Evolutionary conservation across 495 filamentous ascomycete genomes (phyloP), one percentile per base, ranked within the genome.

Genomic region (Penicillium parvum): DNA sequence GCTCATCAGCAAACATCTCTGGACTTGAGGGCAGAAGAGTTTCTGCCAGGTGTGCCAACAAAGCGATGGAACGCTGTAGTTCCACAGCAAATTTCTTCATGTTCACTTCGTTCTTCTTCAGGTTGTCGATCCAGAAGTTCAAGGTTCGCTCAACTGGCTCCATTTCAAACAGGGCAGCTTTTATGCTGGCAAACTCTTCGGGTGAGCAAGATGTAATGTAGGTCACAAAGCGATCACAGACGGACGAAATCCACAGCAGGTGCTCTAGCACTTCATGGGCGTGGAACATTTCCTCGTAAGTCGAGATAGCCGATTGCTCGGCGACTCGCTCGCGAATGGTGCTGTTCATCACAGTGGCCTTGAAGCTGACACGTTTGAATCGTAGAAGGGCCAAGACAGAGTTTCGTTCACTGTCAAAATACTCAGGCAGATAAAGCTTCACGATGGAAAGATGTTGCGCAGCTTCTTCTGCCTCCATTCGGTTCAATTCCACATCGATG

Each of bases 61-160:
- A 72, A 40, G 89, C 84, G 45, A 95, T 89, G 2, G 85, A 77
- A 43, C 74, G 67, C 58, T 92, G 83, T 25, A 97, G 66, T 56
- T 95, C 89, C 5, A 76, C 74, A 2, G 80, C 82, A 55, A 89
- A 86, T 39, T 88, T 83, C 53, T 83, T 80, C 66, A 85, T 82
- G 56, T 89, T 87, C n/a, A 97, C 60, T 40, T 96, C 90, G 50
- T 96, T 89, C 37, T 81, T 81, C 47, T 86, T 82, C 35, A 95
- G 56, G 2, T 74, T 76, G 28, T 96, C 90, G 48, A 97, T 83
- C 83, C 90, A 96, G 20, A 78, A 79, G 53, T 96, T 94, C 27
- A 97, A 64, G 1, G 87, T 86, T 25, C 88, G 74, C 64, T 98
- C 92, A 10, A 97, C 89, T 3, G 91, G 90, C 58, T 95, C 90